Base-by-base conservation (phyloP, 352 stramenopile species). In the Phytophthora fragariae region DNA sequence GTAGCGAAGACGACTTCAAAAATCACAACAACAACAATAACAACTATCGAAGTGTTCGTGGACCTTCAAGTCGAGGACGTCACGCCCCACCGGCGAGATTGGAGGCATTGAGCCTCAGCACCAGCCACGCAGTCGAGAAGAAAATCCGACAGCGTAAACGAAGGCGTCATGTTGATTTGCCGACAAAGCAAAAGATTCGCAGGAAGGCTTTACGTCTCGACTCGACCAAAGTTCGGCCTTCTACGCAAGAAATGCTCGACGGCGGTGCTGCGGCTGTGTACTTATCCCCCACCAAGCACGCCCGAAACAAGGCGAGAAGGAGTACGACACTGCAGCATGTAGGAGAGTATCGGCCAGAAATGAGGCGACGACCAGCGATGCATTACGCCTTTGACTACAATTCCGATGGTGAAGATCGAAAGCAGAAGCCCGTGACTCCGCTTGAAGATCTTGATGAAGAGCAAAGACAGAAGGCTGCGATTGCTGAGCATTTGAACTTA, bases 401-500 rank as follows among this genome's bases (percentile, higher is more conserved):
- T 59, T 83, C 77, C 1, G 74, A 84, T 17, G 68, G 50, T 21
- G 61, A 76, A 19, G 55, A 65, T n/a, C 6, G 44, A 27, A 37
- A 31, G 11, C 67, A 57, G 10, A 58, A 37, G 1, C 62, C 64
- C 2, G 56, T 33, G 3, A 62, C 77, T 29, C 67, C 62, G 5
- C 21, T 71, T 52, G 84, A 86, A 54, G 84, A 91, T 41, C 46
- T 83, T 2, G 81, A 91, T 11, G 87, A 94, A 69, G 75, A 77
- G 41, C 74, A 72, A 10, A 76, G 82, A 2, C 82, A 90, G 62
- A 87, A 85, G 31, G 35, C 55, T 9, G 33, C 77, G 9, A 88
- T 91, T 39, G 85, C 86, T 0, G 75, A 81, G 1, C 86, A 93
- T 39, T 80, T 93, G 17, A 86, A 89, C 19, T 68, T 95, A 29